Evolutionary conservation across 306 rosid genomes (phyloP).

Genomic region (Cucurbita ficifolia): DNA sequence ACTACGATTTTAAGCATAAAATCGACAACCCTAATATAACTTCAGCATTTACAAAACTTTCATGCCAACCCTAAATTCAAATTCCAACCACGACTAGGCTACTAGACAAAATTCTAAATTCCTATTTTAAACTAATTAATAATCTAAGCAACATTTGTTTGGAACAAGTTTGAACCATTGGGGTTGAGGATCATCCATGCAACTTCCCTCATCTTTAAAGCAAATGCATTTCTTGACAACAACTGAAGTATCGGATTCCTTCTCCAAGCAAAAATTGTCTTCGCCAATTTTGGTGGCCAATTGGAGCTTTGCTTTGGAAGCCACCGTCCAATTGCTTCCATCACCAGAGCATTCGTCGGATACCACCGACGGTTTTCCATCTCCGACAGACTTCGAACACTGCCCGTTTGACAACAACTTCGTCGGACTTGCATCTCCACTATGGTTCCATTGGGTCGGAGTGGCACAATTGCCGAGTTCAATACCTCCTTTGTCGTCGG

Average conservation of each 20-base stretch:
- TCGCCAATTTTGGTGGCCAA: constrained; percentile 15
- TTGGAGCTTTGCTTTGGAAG: constrained; percentile 26
- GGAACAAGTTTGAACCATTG: constrained; percentile 39
- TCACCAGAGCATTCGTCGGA: constrained; percentile 18
- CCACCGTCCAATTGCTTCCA: constrained; percentile 21
- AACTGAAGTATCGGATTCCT: constrained; percentile 15
- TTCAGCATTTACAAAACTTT: too few species aligned
- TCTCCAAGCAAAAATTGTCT: constrained; percentile 17
- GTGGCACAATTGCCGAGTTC: constrained; percentile 16
- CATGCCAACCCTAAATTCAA: too few species aligned
- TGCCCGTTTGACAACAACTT: neutral
- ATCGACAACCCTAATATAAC: too few species aligned
- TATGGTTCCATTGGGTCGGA: constrained; percentile 16
- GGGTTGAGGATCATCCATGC: constrained; percentile 24
- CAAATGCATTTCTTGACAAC: constrained; percentile 29
- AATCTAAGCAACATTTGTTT: constrained; percentile 19
- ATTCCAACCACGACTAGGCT: too few species aligned
- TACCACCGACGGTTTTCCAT: constrained; percentile 14
- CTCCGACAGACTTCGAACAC: constrained; percentile 23
- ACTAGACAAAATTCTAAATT: neutral
- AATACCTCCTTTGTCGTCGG: constrained; percentile 15
- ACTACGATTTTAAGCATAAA: too few species aligned
- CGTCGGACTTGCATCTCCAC: constrained; percentile 20
- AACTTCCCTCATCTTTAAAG: constrained; percentile 18
- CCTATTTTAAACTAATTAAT: neutral